Base-by-base conservation (phyloP, 306 rosid species). In the Trifolium subterraneum region DNA sequence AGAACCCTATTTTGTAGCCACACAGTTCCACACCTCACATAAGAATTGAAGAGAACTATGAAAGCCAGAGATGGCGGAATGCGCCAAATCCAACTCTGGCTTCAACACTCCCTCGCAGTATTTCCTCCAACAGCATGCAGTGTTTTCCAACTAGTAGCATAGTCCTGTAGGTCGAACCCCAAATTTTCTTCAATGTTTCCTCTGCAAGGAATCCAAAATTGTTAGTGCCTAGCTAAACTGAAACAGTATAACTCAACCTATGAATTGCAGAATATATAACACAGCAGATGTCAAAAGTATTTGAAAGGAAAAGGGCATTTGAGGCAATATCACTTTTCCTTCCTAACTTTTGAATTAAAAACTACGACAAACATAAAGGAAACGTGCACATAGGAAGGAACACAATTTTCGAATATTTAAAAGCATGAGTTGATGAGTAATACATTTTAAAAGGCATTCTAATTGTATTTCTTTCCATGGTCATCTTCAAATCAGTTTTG, bases 161-260 rank as follows among this genome's bases (percentile, higher is more conserved):
- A 20, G 76, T 44, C 35, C 50, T 10, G 39, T 27, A 64, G 66
- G 35, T 18, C 9, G 12, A 64, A 51, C 41, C 29, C 38, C n/a
- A 14, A 14, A 41, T 8, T 39, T 25, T 60, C 61, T 59, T 86
- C 86, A 88, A 31, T 84, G 88, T 74, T 73, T 82, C 68, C 87
- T 88, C 90, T 88, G 90, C 88, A 82, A 75, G 54, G 22, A 72
- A 62, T 48, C 50, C 42, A 78, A 72, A 69, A 73, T 36, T 25
- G 81, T 77, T 71, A 76, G 63, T 36, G 11, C 41, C 55, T 10
- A 7, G 38, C 50, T 18, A n/a, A 9, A 64, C 16, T 50, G 63
- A 74, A 66, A 58, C 60, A 44, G 50, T 12, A 74, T 12, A 64
- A 73, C 39, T 50, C 59, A 38, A 69, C 38, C 23, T 10, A 55